These are phyloP conservation scores for Populus nigra DNA, from an alignment of 345 rosid species.

Conservation along the genomic window DNA sequence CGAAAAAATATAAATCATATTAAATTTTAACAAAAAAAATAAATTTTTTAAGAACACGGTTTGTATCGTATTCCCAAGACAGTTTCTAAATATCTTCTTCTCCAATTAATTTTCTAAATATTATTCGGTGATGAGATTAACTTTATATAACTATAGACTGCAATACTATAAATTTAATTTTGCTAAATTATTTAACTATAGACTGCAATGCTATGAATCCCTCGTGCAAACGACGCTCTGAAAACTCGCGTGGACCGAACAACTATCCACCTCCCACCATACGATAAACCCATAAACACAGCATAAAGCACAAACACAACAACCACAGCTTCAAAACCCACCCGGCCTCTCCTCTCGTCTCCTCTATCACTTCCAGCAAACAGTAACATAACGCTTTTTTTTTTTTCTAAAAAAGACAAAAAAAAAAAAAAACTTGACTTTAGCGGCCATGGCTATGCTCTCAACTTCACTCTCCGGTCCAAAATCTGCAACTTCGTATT, in stretches of 20 bases:
- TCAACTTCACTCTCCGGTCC: conserved; percentile 49
- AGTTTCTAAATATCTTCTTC: no score
- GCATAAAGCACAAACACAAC: not conserved
- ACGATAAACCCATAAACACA: not conserved
- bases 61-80: no score
- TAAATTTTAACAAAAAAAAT: no score
- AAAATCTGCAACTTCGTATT: conserved; percentile 28
- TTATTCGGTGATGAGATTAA: no score
- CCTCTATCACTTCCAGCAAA: not conserved
- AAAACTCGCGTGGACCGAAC: conserved; percentile 15
- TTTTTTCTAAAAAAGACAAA: not conserved
- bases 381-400: not conserved
- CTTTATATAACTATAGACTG: no score
- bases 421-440: not conserved
- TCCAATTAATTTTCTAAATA: no score
- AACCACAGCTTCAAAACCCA: not conserved
- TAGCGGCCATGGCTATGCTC: conserved; percentile 49
- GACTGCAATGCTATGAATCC: not conserved
- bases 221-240: not conserved
- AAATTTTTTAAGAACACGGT: no score
- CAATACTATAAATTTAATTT: no score
- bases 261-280: not conserved
- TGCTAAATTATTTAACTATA: no score
- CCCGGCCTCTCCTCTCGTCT: not conserved
- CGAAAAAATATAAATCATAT: no score